A percentile compares a stretch with the other conserved stretches of the same genome.
Conservation (phyloP, 176 grass and related monocot species). For the Phoenix dactylifera region DNA sequence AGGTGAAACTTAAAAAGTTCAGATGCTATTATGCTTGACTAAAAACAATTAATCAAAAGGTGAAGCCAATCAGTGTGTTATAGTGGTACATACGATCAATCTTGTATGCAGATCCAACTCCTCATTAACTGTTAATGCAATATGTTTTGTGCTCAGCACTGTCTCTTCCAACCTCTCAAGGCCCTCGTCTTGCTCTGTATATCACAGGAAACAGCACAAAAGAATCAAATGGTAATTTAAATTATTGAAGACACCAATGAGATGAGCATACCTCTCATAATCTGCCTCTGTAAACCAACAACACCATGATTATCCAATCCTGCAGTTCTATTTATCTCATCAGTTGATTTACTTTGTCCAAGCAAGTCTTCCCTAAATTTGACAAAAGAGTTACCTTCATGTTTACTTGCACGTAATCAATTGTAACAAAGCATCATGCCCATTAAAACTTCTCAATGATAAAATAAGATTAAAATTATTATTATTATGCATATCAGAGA, state of each 20-base stretch:
- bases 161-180: slow-evolving; percentile 49
- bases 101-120: slow-evolving; percentile 62
- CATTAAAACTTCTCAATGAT: no score
- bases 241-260: background rate
- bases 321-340: slow-evolving; percentile 32
- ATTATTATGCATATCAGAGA: no score
- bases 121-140: slow-evolving; percentile 64
- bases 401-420: background rate
- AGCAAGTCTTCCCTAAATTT: slow-evolving; percentile 33
- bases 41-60: background rate
- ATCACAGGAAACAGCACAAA: slow-evolving; percentile 4
- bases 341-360: slow-evolving; percentile 26
- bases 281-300: slow-evolving; percentile 45
- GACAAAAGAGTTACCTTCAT: background rate
- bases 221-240: background rate
- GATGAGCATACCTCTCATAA: slow-evolving; percentile 44
- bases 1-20: background rate
- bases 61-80: background rate
- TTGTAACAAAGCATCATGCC: background rate
- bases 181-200: slow-evolving; percentile 54
- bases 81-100: slow-evolving; percentile 49
- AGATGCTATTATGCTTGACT: no score
- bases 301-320: slow-evolving; percentile 50
- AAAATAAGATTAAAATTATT: no score
- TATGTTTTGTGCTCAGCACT: slow-evolving; percentile 57